Evolutionary conservation across 1,139 yeast genomes (phyloP).

Genomic region (Nakaseomyces kungkrabaensis): DNA sequence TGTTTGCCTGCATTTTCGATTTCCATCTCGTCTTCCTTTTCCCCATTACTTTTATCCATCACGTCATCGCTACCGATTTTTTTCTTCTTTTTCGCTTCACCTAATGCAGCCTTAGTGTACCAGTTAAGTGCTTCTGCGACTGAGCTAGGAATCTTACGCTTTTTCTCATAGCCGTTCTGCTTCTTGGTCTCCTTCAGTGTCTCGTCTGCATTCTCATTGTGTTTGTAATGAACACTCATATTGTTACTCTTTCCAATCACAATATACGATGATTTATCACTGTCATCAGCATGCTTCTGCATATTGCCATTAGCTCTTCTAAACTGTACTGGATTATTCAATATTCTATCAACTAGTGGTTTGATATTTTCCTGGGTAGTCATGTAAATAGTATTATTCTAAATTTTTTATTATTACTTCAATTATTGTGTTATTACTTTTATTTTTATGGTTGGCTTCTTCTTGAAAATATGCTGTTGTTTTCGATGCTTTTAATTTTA

Average conservation of each 20-base stretch:
- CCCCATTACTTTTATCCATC: background rate
- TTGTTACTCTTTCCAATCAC: constrained; percentile 18
- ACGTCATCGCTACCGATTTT: background rate
- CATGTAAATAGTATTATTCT: constrained; percentile 8
- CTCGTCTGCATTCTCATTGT: too few relatives aligned
- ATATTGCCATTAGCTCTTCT: background rate
- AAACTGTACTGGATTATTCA: constrained; percentile 51
- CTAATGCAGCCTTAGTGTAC: constrained; percentile 9
- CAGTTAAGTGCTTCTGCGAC: constrained; percentile 22
- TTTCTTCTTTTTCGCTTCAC: constrained; percentile 5
- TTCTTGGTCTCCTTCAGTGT: constrained; percentile 2
- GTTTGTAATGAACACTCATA: too few relatives aligned
- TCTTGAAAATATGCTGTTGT: background rate
- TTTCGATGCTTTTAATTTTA: too few relatives aligned
- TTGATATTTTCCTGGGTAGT: constrained; percentile 23
- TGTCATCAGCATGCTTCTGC: background rate
- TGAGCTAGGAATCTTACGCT: constrained; percentile 15
- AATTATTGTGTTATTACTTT: background rate
- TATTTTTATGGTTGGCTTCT: background rate
- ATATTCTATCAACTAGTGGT: constrained; percentile 47
- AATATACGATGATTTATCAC: constrained; percentile 19
- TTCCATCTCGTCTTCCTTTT: constrained; percentile 4
- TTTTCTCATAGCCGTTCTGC: constrained; percentile 7
- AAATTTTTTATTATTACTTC: background rate
- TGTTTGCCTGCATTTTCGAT: too few relatives aligned